Evolutionary conservation across 345 rosid species (phyloP), one percentile per base, ranked within the genome.

Genomic region (Hibiscus syriacus): DNA sequence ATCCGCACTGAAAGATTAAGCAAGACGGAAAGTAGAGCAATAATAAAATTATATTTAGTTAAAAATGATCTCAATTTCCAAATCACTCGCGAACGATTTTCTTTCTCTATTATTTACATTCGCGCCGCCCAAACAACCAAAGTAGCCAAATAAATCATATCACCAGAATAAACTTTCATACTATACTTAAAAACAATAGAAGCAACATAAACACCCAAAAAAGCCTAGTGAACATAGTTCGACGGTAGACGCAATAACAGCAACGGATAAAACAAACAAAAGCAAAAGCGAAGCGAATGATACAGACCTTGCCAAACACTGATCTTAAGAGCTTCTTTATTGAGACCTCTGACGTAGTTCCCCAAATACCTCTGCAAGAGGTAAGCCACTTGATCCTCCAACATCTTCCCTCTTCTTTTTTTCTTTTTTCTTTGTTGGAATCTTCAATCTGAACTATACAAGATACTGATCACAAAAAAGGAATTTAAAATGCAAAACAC

Each of bases 331-430:
- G 97, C 98, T 76, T 94, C 98, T 76, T 89, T 94, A 67, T 70
- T 91, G 77, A 94, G 89, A 4, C 97, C 99, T 62, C 74, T 78
- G 61, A 94, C 96, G 46, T 94, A 94, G 67, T 91, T 94, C 60
- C 99, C 99, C 68, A 94, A 69, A 75, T 87, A 94, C 75, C 86
- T 76, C 81, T 94, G 95, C 71, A 94, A 79, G 78, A 94, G 81
- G 71, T 85, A 76, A 46, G 99, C 92, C 34, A 94, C 99, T 74
- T 94, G 98, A 86, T 94, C 99, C 84, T 94, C 99, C 92, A 94
- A 85, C 99, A 94, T 94, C 82, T 73, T 84, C 34, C 5, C 16
- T 34, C 32, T 26, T 16, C 23, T 16, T 45, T 20, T 53, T 53
- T 6, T 7, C 14, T 43, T 23, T 52, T 23, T 25, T 2, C 19